Conservation (phyloP, 2,329 filamentous ascomycete species). For the Westerdykella ornata region DNA sequence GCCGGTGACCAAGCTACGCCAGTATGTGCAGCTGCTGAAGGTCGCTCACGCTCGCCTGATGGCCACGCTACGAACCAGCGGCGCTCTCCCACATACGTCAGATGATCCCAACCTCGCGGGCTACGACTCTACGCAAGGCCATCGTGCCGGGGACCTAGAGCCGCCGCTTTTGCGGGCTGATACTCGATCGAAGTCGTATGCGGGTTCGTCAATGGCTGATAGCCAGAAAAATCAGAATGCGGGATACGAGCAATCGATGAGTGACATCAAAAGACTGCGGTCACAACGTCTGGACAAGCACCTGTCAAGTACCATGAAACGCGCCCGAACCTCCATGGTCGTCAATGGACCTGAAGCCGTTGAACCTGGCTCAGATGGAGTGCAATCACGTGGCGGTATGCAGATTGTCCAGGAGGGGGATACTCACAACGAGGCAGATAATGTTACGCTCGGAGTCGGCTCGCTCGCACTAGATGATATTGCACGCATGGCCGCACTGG, state of each 20-base stretch:
- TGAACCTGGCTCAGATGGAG: constrained; percentile 66
- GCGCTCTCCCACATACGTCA: constrained; percentile 67
- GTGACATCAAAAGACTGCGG: constrained; percentile 83
- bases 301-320: constrained; percentile 85
- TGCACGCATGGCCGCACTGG: constrained; percentile 87
- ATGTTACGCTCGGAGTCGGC: constrained; percentile 83
- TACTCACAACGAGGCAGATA: constrained; percentile 61
- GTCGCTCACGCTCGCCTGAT: constrained; percentile 86
- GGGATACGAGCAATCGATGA: constrained; percentile 90
- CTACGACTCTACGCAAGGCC: constrained; percentile 61
- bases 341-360: constrained; percentile 79
- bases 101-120: constrained; percentile 64
- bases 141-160: constrained; percentile 47
- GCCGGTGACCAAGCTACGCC: constrained; percentile 76
- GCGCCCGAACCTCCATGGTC: constrained; percentile 82
- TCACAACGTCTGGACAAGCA: constrained; percentile 94
- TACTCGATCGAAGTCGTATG: constrained; percentile 67
- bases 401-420: constrained; percentile 77
- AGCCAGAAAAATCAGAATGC: constrained; percentile 50
- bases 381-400: constrained; percentile 52
- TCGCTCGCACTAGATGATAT: constrained; percentile 94
- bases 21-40: constrained; percentile 87
- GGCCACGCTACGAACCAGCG: constrained; percentile 76
- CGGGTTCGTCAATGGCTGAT: constrained; percentile 53
- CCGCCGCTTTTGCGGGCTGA: constrained; percentile 56